These are phyloP conservation scores for Xerocomus subilludens DNA, from an alignment of 1,284 basidiomycete species.

Conservation along the genomic window DNA sequence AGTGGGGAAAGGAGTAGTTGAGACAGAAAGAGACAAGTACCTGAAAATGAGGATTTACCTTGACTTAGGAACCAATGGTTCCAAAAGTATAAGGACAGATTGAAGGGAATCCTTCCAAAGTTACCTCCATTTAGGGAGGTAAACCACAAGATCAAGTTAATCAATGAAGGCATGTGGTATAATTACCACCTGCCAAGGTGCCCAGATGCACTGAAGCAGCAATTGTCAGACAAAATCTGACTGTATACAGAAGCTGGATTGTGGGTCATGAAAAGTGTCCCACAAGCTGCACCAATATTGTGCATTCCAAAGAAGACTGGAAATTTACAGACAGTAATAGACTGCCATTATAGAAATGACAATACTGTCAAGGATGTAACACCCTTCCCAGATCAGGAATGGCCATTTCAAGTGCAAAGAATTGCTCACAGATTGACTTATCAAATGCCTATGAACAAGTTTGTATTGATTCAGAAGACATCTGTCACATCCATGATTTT, in stretches of 20 bases:
- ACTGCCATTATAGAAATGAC: slow-evolving; percentile 16
- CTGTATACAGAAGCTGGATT: background rate
- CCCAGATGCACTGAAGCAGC: no score
- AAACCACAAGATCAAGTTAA: no score
- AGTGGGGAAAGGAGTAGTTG: background rate
- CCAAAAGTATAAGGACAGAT: no score
- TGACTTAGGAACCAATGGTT: no score
- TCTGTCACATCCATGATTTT: no score
- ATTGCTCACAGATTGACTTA: slow-evolving; percentile 45
- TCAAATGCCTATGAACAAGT: slow-evolving; percentile 55
- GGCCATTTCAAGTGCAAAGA: slow-evolving; percentile 41
- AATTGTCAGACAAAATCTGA: no score
- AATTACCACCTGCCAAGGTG: no score
- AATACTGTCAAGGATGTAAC: slow-evolving; percentile 50
- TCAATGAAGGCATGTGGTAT: no score
- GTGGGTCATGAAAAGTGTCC: slow-evolving; percentile 11
- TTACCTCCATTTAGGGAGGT: no score
- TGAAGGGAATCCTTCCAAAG: background rate
- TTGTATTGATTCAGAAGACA: slow-evolving; percentile 33
- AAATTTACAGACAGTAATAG: slow-evolving; percentile 24
- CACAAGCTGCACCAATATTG: background rate
- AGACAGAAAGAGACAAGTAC: no score
- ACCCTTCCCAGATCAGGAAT: slow-evolving; percentile 48
- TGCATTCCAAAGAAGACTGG: slow-evolving; percentile 14
- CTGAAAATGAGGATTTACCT: no score